Evolutionary conservation across 331 rosid species (phyloP).

Genomic region (Arachis monticola): DNA sequence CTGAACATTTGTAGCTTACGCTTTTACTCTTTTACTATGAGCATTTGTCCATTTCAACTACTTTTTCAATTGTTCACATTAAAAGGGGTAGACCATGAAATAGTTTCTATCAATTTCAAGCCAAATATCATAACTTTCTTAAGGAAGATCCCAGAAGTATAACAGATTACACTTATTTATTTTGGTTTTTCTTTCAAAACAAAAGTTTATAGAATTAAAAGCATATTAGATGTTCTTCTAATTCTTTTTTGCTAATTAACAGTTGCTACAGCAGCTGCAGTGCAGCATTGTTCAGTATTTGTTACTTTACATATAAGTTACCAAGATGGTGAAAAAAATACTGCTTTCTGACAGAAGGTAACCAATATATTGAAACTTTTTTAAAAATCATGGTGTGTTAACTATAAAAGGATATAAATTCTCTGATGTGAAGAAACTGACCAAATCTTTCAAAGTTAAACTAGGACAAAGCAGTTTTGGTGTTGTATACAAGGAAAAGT

Average conservation of each 20-base stretch:
- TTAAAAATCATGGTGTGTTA: not conserved
- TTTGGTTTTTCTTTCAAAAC: not conserved
- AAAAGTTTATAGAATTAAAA: not conserved
- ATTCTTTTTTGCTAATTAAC: not conserved
- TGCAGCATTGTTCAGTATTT: not conserved
- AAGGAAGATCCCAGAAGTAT: not conserved
- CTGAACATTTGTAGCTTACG: not conserved
- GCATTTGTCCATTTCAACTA: not conserved
- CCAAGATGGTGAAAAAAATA: not conserved
- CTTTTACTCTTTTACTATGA: too few relatives aligned
- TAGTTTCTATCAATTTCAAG: not conserved
- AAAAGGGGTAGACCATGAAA: not conserved
- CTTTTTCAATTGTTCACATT: not conserved
- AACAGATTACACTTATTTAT: not conserved
- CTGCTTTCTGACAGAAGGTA: not conserved
- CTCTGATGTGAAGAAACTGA: slow-evolving; percentile 31
- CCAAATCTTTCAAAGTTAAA: slow-evolving; percentile 38
- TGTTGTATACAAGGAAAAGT: slow-evolving; percentile 38
- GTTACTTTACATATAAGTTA: not conserved
- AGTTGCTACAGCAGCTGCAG: not conserved
- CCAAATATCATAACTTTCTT: not conserved
- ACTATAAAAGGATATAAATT: slow-evolving; percentile 1
- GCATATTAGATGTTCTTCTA: not conserved
- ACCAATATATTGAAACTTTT: slow-evolving; percentile 3
- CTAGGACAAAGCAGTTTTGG: slow-evolving; percentile 48